Conservation (phyloP, 148 eudicot genomes). For the Mesembryanthemum crystallinum region DNA sequence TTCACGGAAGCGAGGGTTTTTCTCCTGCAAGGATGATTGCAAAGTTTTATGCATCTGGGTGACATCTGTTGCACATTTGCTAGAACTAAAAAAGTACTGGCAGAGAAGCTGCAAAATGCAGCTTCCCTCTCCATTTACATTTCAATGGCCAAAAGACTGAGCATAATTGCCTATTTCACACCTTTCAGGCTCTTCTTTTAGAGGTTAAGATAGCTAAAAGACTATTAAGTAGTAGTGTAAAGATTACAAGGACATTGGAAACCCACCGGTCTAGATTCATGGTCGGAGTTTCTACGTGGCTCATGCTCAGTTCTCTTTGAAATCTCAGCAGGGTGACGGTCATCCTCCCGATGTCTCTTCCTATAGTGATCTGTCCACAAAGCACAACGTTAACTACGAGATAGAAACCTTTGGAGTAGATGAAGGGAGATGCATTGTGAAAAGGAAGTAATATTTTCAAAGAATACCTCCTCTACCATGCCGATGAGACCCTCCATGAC, state of each 20-base stretch:
- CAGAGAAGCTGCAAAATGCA: neutral
- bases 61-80: neutral
- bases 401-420: neutral
- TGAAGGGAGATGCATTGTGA: neutral
- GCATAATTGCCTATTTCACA: neutral
- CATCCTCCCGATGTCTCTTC: constrained; percentile 87
- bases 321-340: constrained; percentile 58
- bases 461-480: constrained; percentile 77
- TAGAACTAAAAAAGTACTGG: neutral
- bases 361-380: constrained; percentile 57
- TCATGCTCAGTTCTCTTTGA: constrained; percentile 73
- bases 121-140: neutral
- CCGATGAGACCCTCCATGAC: constrained; percentile 67
- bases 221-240: neutral
- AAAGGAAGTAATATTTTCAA: neutral
- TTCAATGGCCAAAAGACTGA: neutral
- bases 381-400: neutral
- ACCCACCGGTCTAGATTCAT: constrained; percentile 87
- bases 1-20: constrained; percentile 91
- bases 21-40: constrained; percentile 55
- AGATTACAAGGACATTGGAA: neutral
- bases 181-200: neutral
- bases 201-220: neutral
- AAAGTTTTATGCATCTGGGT: neutral
- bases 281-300: constrained; percentile 60